These are phyloP conservation scores for Zelonia costaricensis DNA, from an alignment of 208 protist genomes.

Conservation along the genomic window DNA sequence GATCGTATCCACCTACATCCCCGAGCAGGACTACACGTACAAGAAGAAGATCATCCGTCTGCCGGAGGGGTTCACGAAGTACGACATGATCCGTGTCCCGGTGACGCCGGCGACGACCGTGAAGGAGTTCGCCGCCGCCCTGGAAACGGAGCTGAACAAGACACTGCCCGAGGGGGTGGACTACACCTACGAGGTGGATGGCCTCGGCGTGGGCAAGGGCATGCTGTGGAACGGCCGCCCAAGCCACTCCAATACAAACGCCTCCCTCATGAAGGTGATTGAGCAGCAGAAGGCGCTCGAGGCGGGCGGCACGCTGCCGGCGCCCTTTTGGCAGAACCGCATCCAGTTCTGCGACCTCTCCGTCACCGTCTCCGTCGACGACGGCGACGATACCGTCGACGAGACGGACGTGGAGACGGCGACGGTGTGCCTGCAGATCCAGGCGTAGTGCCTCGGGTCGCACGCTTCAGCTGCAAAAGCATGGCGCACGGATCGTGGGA, in stretches of 20 bases:
- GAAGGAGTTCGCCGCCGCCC: slow-evolving; percentile 51
- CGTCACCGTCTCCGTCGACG: slow-evolving; percentile 67
- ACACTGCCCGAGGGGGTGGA: slow-evolving; percentile 33
- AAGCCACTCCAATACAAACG: slow-evolving; percentile 75
- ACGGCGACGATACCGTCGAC: slow-evolving; percentile 75
- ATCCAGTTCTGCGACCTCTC: slow-evolving; percentile 79
- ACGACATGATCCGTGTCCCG: slow-evolving; percentile 73
- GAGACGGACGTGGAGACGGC: slow-evolving; percentile 86
- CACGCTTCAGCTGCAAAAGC: background rate
- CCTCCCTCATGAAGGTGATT: slow-evolving; percentile 78
- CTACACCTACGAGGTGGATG: slow-evolving; percentile 69
- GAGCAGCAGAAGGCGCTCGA: slow-evolving; percentile 77
- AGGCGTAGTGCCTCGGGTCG: slow-evolving; percentile 13
- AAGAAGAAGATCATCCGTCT: slow-evolving; percentile 81
- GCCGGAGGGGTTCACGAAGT: slow-evolving; percentile 88
- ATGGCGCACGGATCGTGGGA: no score
- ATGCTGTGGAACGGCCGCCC: slow-evolving; percentile 81
- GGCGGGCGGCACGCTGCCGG: slow-evolving; percentile 38
- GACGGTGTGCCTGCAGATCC: slow-evolving; percentile 64
- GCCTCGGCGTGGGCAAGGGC: slow-evolving; percentile 83
- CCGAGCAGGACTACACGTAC: slow-evolving; percentile 90
- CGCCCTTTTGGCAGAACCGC: slow-evolving; percentile 80
- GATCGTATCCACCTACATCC: slow-evolving; percentile 74
- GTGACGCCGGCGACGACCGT: slow-evolving; percentile 73
- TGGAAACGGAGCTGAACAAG: slow-evolving; percentile 59